Percentiles rank a stretch among this genome's conserved stretches.
Conservation (phyloP, 768 basidiomycete genomes). For the Glaciozyma martinii region DNA sequence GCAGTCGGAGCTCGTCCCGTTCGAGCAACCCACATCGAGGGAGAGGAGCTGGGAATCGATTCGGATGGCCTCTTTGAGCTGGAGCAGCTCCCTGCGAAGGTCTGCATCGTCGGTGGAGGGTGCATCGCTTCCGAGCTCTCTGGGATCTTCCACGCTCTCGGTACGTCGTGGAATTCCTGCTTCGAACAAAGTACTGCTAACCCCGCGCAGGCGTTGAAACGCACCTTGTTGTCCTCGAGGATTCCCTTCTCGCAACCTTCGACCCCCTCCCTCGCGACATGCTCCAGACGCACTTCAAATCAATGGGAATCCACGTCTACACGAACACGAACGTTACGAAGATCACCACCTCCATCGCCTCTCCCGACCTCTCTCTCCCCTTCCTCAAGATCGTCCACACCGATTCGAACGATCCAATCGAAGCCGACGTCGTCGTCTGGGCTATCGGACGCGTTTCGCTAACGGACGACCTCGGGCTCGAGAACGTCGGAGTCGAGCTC, state of each 20-base stretch:
- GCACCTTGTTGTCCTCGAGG: slow-evolving; percentile 79
- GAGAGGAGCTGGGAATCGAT: slow-evolving; percentile 68
- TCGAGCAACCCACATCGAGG: slow-evolving; percentile 70
- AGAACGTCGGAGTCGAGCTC: slow-evolving; percentile 64
- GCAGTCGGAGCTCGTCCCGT: slow-evolving; percentile 80
- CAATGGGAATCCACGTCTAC: slow-evolving; percentile 85
- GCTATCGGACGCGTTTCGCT: slow-evolving; percentile 82
- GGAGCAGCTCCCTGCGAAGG: slow-evolving; percentile 78
- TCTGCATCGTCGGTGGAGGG: slow-evolving; percentile 89
- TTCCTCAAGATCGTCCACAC: slow-evolving; percentile 57
- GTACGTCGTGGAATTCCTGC: not conserved
- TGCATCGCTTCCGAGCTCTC: slow-evolving; percentile 97
- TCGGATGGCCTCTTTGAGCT: slow-evolving; percentile 96
- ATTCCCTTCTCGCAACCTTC: slow-evolving; percentile 85
- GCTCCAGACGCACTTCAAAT: slow-evolving; percentile 82
- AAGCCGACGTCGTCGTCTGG: slow-evolving; percentile 84
- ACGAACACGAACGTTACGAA: slow-evolving; percentile 63
- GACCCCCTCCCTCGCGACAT: slow-evolving; percentile 77
- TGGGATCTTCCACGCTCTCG: slow-evolving; percentile 82
- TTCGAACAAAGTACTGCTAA: not conserved
- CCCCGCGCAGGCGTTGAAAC: slow-evolving; percentile 57
- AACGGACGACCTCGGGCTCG: slow-evolving; percentile 68
- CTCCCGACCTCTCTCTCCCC: slow-evolving; percentile 28
- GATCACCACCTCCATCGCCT: slow-evolving; percentile 42
- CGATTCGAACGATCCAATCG: slow-evolving; percentile 64